Conservation (phyloP, 139 green algal genomes). For the Spirogloea muscicola region DNA sequence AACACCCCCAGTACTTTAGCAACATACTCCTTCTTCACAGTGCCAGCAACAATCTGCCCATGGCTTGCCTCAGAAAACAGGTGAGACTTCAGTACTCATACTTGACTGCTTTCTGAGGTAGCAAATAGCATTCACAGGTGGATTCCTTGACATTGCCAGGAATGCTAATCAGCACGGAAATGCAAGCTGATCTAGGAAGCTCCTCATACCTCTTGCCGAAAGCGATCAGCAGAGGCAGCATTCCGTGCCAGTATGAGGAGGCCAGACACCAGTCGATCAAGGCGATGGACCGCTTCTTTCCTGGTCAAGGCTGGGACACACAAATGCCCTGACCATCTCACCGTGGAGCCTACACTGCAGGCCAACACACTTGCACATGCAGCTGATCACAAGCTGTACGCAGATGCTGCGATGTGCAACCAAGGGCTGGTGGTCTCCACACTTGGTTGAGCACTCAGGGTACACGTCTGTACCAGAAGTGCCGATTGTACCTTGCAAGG, state of each 20-base stretch:
- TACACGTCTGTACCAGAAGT: no score
- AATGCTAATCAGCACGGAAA: not conserved
- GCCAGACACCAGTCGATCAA: constrained; percentile 84
- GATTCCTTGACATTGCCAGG: not conserved
- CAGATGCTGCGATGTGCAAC: not conserved
- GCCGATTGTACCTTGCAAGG: no score
- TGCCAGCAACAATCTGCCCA: constrained; percentile 40
- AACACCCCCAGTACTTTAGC: constrained; percentile 73
- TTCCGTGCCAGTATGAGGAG: constrained; percentile 75
- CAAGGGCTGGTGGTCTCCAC: not conserved
- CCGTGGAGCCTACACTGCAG: not conserved
- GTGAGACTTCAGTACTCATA: not conserved
- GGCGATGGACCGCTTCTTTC: constrained; percentile 58
- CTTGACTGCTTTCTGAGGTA: not conserved
- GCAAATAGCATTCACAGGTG: not conserved
- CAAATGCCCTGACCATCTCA: not conserved
- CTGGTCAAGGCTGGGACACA: not conserved
- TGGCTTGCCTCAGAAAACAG: no score
- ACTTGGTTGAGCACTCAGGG: not conserved
- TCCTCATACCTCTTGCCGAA: constrained; percentile 51
- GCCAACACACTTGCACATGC: not conserved
- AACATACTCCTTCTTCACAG: constrained; percentile 78
- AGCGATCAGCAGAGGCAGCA: constrained; percentile 54
- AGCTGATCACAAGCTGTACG: not conserved
- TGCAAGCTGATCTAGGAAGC: no score